Base-by-base conservation (phyloP, 306 rosid genomes). In the Parietaria judaica region DNA sequence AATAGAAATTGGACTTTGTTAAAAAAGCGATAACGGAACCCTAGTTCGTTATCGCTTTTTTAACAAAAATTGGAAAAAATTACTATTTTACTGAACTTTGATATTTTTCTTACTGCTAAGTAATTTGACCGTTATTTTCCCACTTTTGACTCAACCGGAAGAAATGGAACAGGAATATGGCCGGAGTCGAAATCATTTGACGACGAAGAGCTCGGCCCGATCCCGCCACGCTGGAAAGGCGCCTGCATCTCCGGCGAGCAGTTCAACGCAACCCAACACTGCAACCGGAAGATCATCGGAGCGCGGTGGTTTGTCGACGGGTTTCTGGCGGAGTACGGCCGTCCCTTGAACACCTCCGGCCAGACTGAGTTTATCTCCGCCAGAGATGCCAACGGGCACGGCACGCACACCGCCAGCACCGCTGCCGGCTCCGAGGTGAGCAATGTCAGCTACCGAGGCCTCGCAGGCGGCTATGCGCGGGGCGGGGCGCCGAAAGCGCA, bases 401-500 rank as follows among this genome's bases (percentile, higher is more conserved):
- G 87, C n/a, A 82, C 84, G 45, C 79, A 67, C 66, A 78, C 80
- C 6, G 69, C 84, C 7, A 51, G 81, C 68, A 82, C 67, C 17
- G 81, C 81, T 23, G 77, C 73, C 4, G 87, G 81, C 53, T 70
- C 70, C 7, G 70, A 72, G 31, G 74, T 60, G 45, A 14, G 60
- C 10, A 66, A 78, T 55, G 73, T 69, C 0, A 82, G 76, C 77
- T 75, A 78, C 75, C 64, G 45, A 11, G 87, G 87, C 36, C 87
- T 82, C 11, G 87, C 65, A 8, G 13, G 15, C n/a, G 84, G 87
- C 39, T 75, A 70, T 11, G 54, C 74, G 2, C 54, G 79, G 48
- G 87, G 84, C 2, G 87, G 84, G 35, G 83, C 84, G 6, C 79
- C 84, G 3, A 64, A 31, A 8, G 81, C 84, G 35, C 74, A 71